Evolutionary conservation across 2,329 filamentous ascomycete species (phyloP).

Genomic region (Gnomoniopsis sp.): DNA sequence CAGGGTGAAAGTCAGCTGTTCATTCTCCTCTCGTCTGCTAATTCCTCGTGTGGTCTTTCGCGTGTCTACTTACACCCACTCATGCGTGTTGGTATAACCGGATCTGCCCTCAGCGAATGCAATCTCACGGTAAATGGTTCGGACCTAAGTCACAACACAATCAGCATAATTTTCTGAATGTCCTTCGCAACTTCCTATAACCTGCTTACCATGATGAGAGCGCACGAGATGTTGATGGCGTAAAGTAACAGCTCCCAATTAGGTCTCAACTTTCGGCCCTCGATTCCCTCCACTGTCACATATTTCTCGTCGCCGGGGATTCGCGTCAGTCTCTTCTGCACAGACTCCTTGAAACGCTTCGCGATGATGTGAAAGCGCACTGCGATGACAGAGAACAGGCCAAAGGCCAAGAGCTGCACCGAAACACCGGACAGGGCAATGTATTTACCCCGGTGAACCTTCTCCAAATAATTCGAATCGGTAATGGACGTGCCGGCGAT

Average conservation of each 20-base stretch:
- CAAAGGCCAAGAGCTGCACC: conserved; percentile 43
- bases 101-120: conserved; percentile 21
- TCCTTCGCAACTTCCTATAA: background rate
- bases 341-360: conserved; percentile 29
- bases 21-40: background rate
- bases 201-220: conserved; percentile 28
- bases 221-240: conserved; percentile 28
- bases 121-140: conserved; percentile 12
- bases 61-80: conserved; percentile 28
- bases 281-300: conserved; percentile 21
- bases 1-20: conserved; percentile 10
- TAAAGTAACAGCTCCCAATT: conserved; percentile 35
- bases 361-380: conserved; percentile 45
- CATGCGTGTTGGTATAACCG: conserved; percentile 23
- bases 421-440: conserved; percentile 38
- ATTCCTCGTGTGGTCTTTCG: background rate
- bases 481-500: conserved; percentile 34
- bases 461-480: conserved; percentile 27
- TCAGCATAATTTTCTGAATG: background rate
- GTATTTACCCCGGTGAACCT: conserved; percentile 32
- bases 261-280: conserved; percentile 22
- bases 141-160: conserved; percentile 18
- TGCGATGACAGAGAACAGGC: conserved; percentile 42
- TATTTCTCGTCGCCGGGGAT: conserved; percentile 31
- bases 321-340: conserved; percentile 27